Conservation (phyloP, 2,329 filamentous ascomycete species). For the Fusarium sublunatum region DNA sequence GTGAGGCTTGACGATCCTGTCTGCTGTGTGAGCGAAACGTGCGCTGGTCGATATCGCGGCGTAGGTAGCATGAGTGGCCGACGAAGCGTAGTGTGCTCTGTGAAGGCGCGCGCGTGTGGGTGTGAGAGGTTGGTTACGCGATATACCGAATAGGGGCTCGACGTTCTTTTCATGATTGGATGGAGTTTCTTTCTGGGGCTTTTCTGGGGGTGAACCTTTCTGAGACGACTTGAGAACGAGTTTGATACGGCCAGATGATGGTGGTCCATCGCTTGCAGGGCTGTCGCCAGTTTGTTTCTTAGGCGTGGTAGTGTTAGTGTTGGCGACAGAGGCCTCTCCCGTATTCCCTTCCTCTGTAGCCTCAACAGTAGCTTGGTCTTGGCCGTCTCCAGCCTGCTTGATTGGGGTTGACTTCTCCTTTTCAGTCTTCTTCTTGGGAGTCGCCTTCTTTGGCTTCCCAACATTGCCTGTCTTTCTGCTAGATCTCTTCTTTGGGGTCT, state of each 20-base stretch:
- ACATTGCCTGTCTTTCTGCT: slow-evolving; percentile 3
- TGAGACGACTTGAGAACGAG: slow-evolving; percentile 5
- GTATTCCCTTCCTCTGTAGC: neutral
- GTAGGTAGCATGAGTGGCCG: slow-evolving; percentile 40
- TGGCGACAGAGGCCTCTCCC: too few relatives aligned
- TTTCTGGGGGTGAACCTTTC: neutral
- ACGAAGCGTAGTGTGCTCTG: slow-evolving; percentile 40
- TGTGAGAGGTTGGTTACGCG: slow-evolving; percentile 21
- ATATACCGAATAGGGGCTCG: slow-evolving; percentile 40
- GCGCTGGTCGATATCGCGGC: slow-evolving; percentile 35
- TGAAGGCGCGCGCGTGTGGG: slow-evolving; percentile 14
- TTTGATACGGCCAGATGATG: slow-evolving; percentile 19
- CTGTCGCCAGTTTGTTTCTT: neutral
- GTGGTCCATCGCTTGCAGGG: neutral
- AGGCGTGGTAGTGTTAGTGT: neutral
- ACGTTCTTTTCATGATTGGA: slow-evolving; percentile 15
- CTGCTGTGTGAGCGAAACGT: slow-evolving; percentile 37
- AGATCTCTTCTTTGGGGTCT: slow-evolving; percentile 9
- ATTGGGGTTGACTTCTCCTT: neutral
- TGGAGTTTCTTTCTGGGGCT: neutral
- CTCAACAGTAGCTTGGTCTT: neutral
- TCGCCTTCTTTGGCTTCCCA: slow-evolving; percentile 6
- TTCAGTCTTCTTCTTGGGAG: neutral
- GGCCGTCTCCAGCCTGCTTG: neutral
- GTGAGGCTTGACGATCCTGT: slow-evolving; percentile 28